Evolutionary conservation across 768 basidiomycete genomes (phyloP).

Genomic region (Dioszegia hungarica): DNA sequence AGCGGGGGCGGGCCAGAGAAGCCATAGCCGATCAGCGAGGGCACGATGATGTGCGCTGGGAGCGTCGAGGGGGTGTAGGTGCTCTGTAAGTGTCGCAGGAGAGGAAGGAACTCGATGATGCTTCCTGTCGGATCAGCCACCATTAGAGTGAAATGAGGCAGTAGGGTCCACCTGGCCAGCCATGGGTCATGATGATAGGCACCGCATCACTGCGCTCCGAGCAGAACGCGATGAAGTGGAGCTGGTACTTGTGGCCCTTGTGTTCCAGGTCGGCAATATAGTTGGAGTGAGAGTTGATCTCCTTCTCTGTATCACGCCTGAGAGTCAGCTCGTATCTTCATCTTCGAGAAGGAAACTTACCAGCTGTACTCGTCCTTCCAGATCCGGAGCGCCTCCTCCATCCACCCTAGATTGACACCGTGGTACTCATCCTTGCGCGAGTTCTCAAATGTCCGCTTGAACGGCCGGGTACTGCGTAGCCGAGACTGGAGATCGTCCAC

Average conservation of each 20-base stretch:
- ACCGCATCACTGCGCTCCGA: constrained; percentile 20
- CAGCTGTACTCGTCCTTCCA: constrained; percentile 30
- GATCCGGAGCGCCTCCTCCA: constrained; percentile 16
- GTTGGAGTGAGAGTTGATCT: constrained; percentile 24
- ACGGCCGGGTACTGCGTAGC: constrained; percentile 11
- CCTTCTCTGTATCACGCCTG: constrained; percentile 24
- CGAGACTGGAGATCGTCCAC: constrained; percentile 28
- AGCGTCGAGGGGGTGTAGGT: constrained; percentile 12
- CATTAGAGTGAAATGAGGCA: not conserved
- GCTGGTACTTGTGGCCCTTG: constrained; percentile 16
- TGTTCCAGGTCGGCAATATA: constrained; percentile 15
- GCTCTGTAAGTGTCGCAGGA: constrained; percentile 5
- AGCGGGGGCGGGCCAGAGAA: constrained; percentile 37
- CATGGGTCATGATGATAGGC: constrained; percentile 27
- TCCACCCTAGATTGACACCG: constrained; percentile 24
- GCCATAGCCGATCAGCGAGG: constrained; percentile 36
- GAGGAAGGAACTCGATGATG: constrained; percentile 18
- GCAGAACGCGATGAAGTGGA: constrained; percentile 30
- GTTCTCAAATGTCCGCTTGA: constrained; percentile 30
- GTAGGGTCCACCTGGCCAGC: constrained; percentile 26
- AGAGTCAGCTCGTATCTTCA: not conserved
- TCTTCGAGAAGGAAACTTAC: constrained; percentile 6
- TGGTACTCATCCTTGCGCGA: constrained; percentile 13
- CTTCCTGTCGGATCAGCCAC: not conserved
- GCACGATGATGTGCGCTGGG: constrained; percentile 25